Evolutionary conservation across 768 basidiomycete species (phyloP), one percentile per base, ranked within the genome.

Genomic region (Fibroporia radiculosa): DNA sequence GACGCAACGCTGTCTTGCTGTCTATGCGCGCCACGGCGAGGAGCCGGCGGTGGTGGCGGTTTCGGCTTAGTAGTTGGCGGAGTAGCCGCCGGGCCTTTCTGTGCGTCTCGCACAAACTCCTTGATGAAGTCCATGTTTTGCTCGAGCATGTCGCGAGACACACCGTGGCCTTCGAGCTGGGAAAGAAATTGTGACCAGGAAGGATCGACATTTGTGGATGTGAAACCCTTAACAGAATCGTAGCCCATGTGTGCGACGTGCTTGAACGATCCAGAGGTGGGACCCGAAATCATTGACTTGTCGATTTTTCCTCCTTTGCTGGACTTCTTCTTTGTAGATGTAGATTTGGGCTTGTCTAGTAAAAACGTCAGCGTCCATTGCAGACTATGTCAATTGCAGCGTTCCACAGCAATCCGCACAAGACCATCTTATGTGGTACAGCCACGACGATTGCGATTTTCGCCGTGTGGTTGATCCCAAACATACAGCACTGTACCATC

Each of bases 161-260:
- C 64, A 0, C 92, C 92, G 6, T 71, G 64, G 35, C 66, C 63
- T 48, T 81, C 75, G 4, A 97, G 72, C 47, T 77, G 69, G 6
- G 66, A 71, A 2, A 97, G 70, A 45, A 98, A 64, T 1, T 78
- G 68, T 35, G 78, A 70, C 95, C 95, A 98, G 4, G 84, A 88
- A 1, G 88, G 79, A 62, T 99, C 95, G 4, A 99, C 87, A 42
- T 88, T 88, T 13, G 71, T 74, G 1, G 84, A 87, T 0, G 82
- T 84, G 63, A 91, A 97, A 2, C 95, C 95, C 20, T 80, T 77
- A 52, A 95, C 81, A 0, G 76, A 62, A 56, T 96, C 88, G 62
- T 84, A 96, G 11, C 93, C 93, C 87, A 99, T 95, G 60, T 97
- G 93, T 0, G 86, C 91, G 34, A 96, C 74, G 58, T 97, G 93